Percentiles rank a stretch among this genome's conserved stretches.
Evolutionary conservation across 345 rosid species (phyloP).

Genomic region (Aquilaria yunnanensis): DNA sequence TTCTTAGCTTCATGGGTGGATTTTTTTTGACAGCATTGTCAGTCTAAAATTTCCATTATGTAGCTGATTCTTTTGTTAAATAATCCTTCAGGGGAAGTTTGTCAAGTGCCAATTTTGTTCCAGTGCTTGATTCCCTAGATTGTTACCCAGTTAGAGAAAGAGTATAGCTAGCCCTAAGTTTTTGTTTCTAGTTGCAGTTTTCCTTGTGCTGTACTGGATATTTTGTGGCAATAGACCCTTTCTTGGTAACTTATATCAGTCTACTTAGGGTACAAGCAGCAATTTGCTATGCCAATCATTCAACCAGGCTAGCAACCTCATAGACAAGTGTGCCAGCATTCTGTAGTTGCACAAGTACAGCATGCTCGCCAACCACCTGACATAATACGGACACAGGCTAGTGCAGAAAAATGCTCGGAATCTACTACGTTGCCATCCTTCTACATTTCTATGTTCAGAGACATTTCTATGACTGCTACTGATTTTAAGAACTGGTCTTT

Average conservation of each 20-base stretch:
- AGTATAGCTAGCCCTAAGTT: no score
- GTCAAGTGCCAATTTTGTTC: background rate
- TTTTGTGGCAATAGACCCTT: background rate
- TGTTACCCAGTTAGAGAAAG: no score
- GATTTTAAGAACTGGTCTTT: background rate
- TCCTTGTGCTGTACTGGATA: background rate
- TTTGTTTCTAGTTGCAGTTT: no score
- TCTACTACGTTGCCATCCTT: background rate
- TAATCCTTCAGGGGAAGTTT: background rate
- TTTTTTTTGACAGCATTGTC: no score
- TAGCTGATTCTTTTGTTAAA: background rate
- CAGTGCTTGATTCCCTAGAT: no score
- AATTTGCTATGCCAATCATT: constrained; percentile 86
- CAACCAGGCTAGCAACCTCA: constrained; percentile 87
- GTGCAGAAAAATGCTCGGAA: background rate
- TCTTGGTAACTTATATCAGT: constrained; percentile 31
- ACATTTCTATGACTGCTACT: background rate
- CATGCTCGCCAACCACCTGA: constrained; percentile 73
- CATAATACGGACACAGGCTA: constrained; percentile 79
- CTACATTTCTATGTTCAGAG: background rate
- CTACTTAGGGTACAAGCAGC: constrained; percentile 92
- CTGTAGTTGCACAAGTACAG: constrained; percentile 41
- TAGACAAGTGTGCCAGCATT: constrained; percentile 70
- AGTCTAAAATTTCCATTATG: background rate
- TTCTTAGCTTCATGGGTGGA: background rate